Evolutionary conservation across 83 land plant species (phyloP).

Genomic region (Picea abies): DNA sequence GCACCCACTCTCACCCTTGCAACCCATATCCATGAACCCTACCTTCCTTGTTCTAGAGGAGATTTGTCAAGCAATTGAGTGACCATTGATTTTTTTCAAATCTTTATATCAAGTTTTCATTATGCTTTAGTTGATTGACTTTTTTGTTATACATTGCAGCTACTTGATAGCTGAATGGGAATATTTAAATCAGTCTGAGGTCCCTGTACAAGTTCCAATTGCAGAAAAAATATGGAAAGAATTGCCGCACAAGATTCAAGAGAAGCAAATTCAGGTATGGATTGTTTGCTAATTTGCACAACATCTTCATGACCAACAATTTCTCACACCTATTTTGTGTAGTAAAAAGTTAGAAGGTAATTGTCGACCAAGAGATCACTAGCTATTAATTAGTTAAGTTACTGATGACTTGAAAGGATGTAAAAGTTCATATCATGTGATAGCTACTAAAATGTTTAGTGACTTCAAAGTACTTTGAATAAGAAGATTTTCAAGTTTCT

Average conservation of each 20-base stretch:
- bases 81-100: background rate
- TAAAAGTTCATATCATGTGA: no score
- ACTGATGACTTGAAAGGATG: no score
- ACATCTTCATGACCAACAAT: no score
- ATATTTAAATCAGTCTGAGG: constrained; percentile 22
- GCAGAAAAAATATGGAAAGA: constrained; percentile 43
- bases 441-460: no score
- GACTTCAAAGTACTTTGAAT: no score
- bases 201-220: constrained; percentile 37
- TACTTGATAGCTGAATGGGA: constrained; percentile 62
- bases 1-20: no score
- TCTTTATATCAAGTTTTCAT: background rate
- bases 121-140: background rate
- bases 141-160: constrained; percentile 30
- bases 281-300: no score
- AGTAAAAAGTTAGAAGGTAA: no score
- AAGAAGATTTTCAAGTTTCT: no score
- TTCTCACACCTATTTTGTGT: no score
- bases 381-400: no score
- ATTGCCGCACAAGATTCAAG: constrained; percentile 43
- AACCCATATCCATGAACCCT: background rate
- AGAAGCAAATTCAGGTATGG: constrained; percentile 40
- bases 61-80: background rate
- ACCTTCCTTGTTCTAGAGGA: background rate
- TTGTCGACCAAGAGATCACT: no score